Percentiles rank a stretch among this genome's conserved stretches.
Conservation (phyloP, 371 early-diverging fungal genomes). For the Rhizomucor miehei region DNA sequence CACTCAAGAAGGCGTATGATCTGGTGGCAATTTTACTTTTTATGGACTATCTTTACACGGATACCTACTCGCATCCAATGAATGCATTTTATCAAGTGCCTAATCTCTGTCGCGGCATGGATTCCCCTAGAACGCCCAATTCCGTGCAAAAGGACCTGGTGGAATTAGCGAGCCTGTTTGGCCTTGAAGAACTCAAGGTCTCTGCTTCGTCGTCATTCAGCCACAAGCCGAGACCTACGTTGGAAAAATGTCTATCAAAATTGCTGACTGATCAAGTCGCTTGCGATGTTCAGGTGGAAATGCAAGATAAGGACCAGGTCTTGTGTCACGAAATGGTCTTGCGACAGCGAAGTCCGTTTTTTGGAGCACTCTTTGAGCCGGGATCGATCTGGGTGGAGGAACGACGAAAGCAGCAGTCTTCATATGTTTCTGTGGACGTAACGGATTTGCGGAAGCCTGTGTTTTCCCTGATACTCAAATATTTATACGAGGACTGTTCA, state of each 20-base stretch:
- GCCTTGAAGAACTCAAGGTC: constrained; percentile 19
- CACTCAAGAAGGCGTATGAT: constrained; percentile 13
- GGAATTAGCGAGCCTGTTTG: constrained; percentile 23
- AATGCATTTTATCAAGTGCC: constrained; percentile 20
- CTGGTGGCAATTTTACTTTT: constrained; percentile 24
- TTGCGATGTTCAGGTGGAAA: constrained; percentile 41
- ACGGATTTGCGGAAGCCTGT: constrained; percentile 45
- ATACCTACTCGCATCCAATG: constrained; percentile 34
- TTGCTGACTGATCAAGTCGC: constrained; percentile 3
- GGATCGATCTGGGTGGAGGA: constrained; percentile 51
- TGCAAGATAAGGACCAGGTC: constrained; percentile 28
- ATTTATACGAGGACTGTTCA: constrained; percentile 51
- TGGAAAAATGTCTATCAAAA: constrained; percentile 1
- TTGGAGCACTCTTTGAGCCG: constrained; percentile 53
- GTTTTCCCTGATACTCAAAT: constrained; percentile 44
- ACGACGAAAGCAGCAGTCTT: constrained; percentile 16
- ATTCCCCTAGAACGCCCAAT: background rate
- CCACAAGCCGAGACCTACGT: constrained; percentile 19
- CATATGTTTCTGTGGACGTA: constrained; percentile 40
- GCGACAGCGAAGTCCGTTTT: constrained; percentile 64
- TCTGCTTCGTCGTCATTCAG: constrained; percentile 28
- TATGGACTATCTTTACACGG: constrained; percentile 38
- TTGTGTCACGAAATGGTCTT: constrained; percentile 57
- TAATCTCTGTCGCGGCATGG: constrained; percentile 6
- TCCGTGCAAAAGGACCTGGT: constrained; percentile 29